Conservation (phyloP, 2,329 filamentous ascomycete genomes). For the Aspergillus latus region DNA sequence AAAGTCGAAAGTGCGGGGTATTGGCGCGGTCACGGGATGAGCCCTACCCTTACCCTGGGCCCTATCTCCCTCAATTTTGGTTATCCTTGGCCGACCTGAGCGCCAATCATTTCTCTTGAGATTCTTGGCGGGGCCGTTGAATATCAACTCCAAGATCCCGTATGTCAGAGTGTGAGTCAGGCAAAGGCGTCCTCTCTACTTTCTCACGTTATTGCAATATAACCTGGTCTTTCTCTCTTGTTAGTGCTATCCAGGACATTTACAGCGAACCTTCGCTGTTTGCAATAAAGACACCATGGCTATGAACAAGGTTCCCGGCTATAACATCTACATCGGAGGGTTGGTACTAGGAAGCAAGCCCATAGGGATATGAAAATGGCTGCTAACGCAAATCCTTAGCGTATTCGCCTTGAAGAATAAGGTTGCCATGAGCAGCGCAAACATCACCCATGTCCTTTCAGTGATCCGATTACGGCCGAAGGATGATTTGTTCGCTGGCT, state of each 20-base stretch:
- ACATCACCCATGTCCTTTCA: slow-evolving; percentile 89
- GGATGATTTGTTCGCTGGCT: slow-evolving; percentile 59
- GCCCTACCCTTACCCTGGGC: slow-evolving; percentile 22
- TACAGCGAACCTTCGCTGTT: neutral
- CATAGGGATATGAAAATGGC: neutral
- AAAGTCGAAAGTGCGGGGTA: slow-evolving; percentile 9
- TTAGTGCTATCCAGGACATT: neutral
- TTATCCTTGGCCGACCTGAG: neutral
- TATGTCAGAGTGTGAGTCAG: neutral
- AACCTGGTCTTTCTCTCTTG: neutral
- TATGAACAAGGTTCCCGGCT: slow-evolving; percentile 67
- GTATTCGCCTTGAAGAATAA: slow-evolving; percentile 76
- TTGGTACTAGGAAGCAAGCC: slow-evolving; percentile 41
- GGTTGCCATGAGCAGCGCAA: slow-evolving; percentile 66
- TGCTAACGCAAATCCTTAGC: slow-evolving; percentile 48
- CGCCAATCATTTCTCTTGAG: slow-evolving; percentile 13
- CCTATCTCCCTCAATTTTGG: slow-evolving; percentile 11
- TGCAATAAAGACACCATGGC: slow-evolving; percentile 28
- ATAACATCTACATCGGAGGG: slow-evolving; percentile 78
- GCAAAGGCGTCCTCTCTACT: neutral
- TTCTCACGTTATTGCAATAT: neutral
- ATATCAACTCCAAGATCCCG: neutral
- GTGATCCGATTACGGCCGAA: slow-evolving; percentile 65
- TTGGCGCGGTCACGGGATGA: neutral
- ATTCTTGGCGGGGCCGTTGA: neutral